Conservation (phyloP, 2,329 filamentous ascomycete genomes). For the Calonectria pseudoturangicola region DNA sequence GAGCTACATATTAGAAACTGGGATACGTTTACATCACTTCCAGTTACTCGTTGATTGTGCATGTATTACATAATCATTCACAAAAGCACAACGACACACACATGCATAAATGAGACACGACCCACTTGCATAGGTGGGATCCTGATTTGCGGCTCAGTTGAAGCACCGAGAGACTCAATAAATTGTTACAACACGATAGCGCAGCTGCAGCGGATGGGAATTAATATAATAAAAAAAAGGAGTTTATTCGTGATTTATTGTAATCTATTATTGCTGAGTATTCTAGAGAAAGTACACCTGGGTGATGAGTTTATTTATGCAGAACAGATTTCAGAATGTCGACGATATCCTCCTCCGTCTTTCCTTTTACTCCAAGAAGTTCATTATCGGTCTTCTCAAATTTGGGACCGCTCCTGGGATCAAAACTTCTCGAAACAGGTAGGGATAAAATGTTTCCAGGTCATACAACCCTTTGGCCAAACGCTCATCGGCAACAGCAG, state of each 20-base stretch:
- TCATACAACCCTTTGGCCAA: constrained; percentile 57
- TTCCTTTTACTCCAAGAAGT: constrained; percentile 65
- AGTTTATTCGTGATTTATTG: too few species aligned
- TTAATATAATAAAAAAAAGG: background rate
- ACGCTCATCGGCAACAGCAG: constrained; percentile 53
- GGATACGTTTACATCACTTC: too few species aligned
- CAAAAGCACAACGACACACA: too few species aligned
- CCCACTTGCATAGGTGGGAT: too few species aligned
- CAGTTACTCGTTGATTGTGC: too few species aligned
- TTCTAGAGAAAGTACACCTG: background rate
- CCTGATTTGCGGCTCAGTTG: too few species aligned
- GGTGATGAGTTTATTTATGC: constrained; percentile 28
- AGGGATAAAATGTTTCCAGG: constrained; percentile 56
- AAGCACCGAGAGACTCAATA: too few species aligned
- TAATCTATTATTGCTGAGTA: background rate
- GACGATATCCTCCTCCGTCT: constrained; percentile 63
- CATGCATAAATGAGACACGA: too few species aligned
- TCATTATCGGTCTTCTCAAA: constrained; percentile 65
- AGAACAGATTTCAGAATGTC: constrained; percentile 52
- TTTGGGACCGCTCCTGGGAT: constrained; percentile 56
- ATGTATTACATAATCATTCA: too few species aligned
- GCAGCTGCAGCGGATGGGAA: background rate
- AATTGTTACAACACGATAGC: background rate
- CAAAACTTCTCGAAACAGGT: constrained; percentile 58
- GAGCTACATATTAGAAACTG: too few species aligned